Evolutionary conservation across 2,329 filamentous ascomycete genomes (phyloP).

Genomic region (Metarhizium brunneum): DNA sequence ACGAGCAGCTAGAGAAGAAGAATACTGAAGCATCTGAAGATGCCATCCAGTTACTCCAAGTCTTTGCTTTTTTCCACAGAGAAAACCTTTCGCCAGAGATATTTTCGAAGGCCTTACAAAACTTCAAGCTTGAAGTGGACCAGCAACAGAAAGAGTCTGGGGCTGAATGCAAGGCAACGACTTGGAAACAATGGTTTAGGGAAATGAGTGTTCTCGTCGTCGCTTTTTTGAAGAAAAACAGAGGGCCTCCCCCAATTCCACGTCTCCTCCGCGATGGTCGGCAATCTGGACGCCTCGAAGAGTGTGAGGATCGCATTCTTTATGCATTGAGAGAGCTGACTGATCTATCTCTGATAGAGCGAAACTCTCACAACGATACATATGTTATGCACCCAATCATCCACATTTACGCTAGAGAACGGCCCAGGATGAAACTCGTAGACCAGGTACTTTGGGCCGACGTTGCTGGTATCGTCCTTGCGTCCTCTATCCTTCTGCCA

Average conservation of each 20-base stretch:
- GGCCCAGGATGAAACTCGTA: not conserved
- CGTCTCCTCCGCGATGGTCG: not conserved
- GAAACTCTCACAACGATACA: not conserved
- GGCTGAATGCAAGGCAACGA: not conserved
- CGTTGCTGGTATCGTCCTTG: not conserved
- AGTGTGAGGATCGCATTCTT: not conserved
- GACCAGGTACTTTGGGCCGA: conserved; percentile 6
- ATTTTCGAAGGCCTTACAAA: not conserved
- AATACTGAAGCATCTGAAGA: conserved; percentile 1
- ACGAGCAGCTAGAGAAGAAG: conserved; percentile 4
- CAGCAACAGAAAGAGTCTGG: not conserved
- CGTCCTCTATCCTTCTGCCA: conserved; percentile 3
- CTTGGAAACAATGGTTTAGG: not conserved
- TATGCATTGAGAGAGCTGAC: not conserved
- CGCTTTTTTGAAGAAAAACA: not conserved
- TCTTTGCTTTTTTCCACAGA: conserved; percentile 6
- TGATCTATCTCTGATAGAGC: not conserved
- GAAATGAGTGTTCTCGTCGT: not conserved
- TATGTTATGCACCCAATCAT: conserved; percentile 7
- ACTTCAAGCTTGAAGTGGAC: not conserved
- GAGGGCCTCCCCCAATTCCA: not conserved
- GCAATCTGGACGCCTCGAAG: not conserved
- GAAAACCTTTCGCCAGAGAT: not conserved
- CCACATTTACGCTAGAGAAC: conserved; percentile 3
- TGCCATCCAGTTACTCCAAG: conserved; percentile 3